Evolutionary conservation across 2,329 filamentous ascomycete genomes (phyloP), one percentile per base, ranked within the genome.

Genomic region (Periconia sp.): DNA sequence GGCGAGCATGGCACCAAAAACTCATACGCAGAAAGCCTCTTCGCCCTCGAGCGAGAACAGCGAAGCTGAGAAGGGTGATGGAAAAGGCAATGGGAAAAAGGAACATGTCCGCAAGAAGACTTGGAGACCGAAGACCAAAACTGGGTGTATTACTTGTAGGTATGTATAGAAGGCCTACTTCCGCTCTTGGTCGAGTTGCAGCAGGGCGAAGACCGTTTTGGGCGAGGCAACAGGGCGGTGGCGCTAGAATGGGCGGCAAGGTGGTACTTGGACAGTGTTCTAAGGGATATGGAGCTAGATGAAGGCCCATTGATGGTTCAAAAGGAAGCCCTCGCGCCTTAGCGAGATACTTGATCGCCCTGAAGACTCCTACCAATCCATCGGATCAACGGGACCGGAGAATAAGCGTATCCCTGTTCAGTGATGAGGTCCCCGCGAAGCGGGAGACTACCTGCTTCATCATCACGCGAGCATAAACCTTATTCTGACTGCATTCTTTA

Each of bases 81-180:
- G 9, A 10, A 18, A 23, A 8, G 24, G 9, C 28, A 39, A 37
- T 5, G 19, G 25, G 4, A 50, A 52, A 34, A 49, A 45, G 17
- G 40, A 36, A 9, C 44, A 47, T 23, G 17, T 46, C 3, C 29
- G 48, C 11, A 52, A 55, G 36, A 54, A 52, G 34, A 37, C 31
- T 3, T 55, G 51, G 48, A 52, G 38, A 40, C 49, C 49, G 10
- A 56, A 59, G 40, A 46, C 43, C 8, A 59, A 50, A 40, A 57
- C 49, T 1, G 54, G 54, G 4, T 54, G 56, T 31, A 45, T 52
- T 17, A 53, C 54, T 15, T 59, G 51, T 38, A 53, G 48, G 53
- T 57, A 32, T 43, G 51, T 55, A 31, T 21, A 5, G 15, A 25
- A 24, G 37, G n/a, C 9, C n/a, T 26, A 23, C 34, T 13, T 13